Conservation (phyloP, 169 alveolate genomes). For the Cytauxzoon felis region DNA sequence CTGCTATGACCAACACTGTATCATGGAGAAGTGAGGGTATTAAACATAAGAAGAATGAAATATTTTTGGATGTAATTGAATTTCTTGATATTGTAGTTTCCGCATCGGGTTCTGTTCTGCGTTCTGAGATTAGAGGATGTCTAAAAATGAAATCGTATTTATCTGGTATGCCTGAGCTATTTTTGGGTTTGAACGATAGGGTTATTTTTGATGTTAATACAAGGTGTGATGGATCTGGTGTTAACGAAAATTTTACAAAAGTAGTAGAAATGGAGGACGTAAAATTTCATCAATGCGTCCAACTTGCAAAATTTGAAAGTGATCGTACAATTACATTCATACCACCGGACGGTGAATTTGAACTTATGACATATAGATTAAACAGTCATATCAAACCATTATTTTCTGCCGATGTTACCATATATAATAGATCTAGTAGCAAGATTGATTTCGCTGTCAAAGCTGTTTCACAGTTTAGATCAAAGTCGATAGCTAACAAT, state of each 20-base stretch:
- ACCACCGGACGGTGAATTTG: constrained; percentile 99
- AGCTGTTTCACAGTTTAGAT: constrained; percentile 87
- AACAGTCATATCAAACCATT: constrained; percentile 93
- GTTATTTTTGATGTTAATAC: constrained; percentile 73
- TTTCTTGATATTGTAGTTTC: constrained; percentile 87
- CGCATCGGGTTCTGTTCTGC: constrained; percentile 86
- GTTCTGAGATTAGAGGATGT: constrained; percentile 96
- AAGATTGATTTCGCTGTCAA: constrained; percentile 90
- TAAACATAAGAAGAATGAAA: constrained; percentile 95
- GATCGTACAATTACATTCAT: constrained; percentile 96
- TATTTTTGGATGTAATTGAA: constrained; percentile 98
- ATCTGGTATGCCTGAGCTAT: constrained; percentile 98
- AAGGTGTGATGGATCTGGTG: constrained; percentile 8
- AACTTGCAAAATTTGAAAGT: constrained; percentile 74
- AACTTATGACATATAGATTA: constrained; percentile 96
- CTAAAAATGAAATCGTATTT: constrained; percentile 93
- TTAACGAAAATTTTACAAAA: neutral
- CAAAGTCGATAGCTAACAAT: constrained; percentile 93
- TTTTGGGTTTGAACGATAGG: constrained; percentile 96
- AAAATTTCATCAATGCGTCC: constrained; percentile 97
- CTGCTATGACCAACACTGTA: constrained; percentile 92
- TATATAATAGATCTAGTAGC: constrained; percentile 86
- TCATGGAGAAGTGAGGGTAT: constrained; percentile 96
- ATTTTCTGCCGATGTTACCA: constrained; percentile 92
- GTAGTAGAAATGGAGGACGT: constrained; percentile 97